Evolutionary conservation across 2,329 filamentous ascomycete genomes (phyloP).

Genomic region (Pseudogymnoascus sp.): DNA sequence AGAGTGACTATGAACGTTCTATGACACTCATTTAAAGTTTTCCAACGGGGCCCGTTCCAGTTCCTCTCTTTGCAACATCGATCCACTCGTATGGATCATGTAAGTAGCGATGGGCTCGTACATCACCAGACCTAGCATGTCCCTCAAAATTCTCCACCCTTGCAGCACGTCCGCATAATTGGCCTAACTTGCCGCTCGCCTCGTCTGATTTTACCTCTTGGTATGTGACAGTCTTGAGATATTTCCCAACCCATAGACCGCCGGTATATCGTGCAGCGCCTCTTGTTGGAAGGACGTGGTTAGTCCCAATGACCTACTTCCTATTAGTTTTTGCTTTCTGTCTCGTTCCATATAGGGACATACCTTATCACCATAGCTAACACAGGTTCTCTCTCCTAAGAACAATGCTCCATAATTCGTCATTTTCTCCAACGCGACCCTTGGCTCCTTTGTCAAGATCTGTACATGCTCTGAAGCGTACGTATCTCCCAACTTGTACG

Average conservation of each 20-base stretch:
- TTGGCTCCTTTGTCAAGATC: slow-evolving; percentile 38
- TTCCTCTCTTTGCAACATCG: slow-evolving; percentile 14
- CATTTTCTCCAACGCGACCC: slow-evolving; percentile 44
- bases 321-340: neutral
- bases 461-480: slow-evolving; percentile 45
- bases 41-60: neutral
- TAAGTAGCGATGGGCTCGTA: slow-evolving; percentile 37
- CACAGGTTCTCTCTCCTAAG: slow-evolving; percentile 43
- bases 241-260: slow-evolving; percentile 49
- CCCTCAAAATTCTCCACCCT: slow-evolving; percentile 45
- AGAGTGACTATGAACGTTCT: neutral
- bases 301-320: slow-evolving; percentile 42
- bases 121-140: slow-evolving; percentile 43
- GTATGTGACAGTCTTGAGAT: slow-evolving; percentile 43
- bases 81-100: slow-evolving; percentile 38
- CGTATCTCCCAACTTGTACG: slow-evolving; percentile 37
- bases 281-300: slow-evolving; percentile 44
- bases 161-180: slow-evolving; percentile 40
- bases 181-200: slow-evolving; percentile 40
- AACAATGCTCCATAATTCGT: slow-evolving; percentile 43
- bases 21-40: neutral
- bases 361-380: slow-evolving; percentile 46
- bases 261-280: slow-evolving; percentile 42
- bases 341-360: neutral
- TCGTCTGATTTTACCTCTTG: slow-evolving; percentile 38